phyloP scores from a whole-genome alignment of 148 eudicot genomes.

The Camellia granthamiana region DNA sequence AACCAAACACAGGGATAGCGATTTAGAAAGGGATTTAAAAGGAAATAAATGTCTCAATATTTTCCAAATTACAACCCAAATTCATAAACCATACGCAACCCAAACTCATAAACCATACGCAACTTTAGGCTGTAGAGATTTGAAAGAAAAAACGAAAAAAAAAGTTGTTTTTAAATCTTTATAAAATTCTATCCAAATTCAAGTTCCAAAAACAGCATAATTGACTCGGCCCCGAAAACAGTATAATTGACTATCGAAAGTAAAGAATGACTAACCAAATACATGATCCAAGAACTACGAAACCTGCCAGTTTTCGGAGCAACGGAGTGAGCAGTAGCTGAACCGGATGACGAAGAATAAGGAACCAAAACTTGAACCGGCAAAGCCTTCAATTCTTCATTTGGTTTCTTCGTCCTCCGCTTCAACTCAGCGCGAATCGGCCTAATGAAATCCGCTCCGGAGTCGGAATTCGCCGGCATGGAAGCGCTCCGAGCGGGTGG shows the following conservation, averaged over 20 bases:
- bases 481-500: constrained; percentile 24
- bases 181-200: background rate
- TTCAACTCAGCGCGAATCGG: background rate
- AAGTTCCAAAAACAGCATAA: background rate
- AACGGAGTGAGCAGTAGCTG: constrained; percentile 4
- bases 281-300: constrained; percentile 24
- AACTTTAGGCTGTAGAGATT: no score
- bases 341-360: constrained; percentile 3
- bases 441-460: background rate
- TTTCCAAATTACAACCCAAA: no score
- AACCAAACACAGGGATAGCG: no score
- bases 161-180: no score
- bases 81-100: no score
- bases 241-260: background rate
- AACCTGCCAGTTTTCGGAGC: constrained; percentile 17
- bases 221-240: background rate
- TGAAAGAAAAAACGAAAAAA: no score
- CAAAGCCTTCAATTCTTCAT: constrained; percentile 30
- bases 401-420: constrained; percentile 19
- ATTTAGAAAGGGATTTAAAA: no score
- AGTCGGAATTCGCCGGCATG: constrained; percentile 20
- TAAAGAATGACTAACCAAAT: constrained; percentile 33
- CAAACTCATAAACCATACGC: no score
- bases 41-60: no score
- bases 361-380: constrained; percentile 29